Conservation (phyloP, 2,329 filamentous ascomycete species). For the Thielaviopsis euricoi region DNA sequence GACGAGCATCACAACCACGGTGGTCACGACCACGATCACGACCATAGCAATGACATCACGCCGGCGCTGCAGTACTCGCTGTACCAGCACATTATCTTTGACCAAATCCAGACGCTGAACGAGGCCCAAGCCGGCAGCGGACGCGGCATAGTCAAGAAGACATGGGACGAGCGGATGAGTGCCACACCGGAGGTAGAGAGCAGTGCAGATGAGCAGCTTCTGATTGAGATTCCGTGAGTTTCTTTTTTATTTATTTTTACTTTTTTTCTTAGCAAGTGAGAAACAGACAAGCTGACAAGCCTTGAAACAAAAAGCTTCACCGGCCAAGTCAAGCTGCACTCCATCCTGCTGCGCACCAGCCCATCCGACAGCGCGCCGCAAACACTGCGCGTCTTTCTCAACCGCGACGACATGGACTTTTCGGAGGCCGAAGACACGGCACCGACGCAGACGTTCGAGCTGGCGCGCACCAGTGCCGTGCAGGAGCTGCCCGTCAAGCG, state of each 20-base stretch:
- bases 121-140: constrained; percentile 55
- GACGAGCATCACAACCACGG: constrained; percentile 33
- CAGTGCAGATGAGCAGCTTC: constrained; percentile 81
- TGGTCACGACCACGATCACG: constrained; percentile 47
- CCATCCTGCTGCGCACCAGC: constrained; percentile 70
- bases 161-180: constrained; percentile 67
- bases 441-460: constrained; percentile 59
- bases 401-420: constrained; percentile 80
- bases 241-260: not conserved
- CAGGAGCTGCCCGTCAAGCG: constrained; percentile 80
- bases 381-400: constrained; percentile 76
- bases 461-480: constrained; percentile 63
- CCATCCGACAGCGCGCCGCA: constrained; percentile 53
- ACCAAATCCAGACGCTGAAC: constrained; percentile 70
- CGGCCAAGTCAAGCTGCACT: constrained; percentile 82
- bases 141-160: constrained; percentile 67
- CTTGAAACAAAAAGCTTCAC: constrained; percentile 50
- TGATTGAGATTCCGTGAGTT: constrained; percentile 78
- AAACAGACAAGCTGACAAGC: not conserved
- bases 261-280: not conserved
- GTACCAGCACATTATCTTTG: constrained; percentile 85
- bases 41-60: constrained; percentile 83
- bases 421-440: constrained; percentile 48
- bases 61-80: constrained; percentile 82
- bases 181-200: constrained; percentile 62